A percentile compares a stretch with the other conserved stretches of the same genome.
Conservation (phyloP, 805 yeast species). For the Kodamaea restingae region DNA sequence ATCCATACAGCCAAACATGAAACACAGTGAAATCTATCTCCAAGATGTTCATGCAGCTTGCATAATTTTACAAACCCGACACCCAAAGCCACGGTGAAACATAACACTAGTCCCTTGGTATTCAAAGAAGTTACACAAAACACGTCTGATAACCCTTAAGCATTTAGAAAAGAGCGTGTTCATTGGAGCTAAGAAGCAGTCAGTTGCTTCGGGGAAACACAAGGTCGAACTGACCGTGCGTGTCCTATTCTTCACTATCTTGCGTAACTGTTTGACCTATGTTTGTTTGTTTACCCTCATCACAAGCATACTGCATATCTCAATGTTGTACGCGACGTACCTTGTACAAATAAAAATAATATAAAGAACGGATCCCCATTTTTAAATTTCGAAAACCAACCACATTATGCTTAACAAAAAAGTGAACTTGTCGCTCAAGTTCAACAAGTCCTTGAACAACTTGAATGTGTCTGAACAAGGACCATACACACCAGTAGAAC, state of each 20-base stretch:
- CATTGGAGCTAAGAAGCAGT: no score
- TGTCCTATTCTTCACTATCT: no score
- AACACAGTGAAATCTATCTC: no score
- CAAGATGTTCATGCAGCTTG: no score
- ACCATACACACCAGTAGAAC: slow-evolving; percentile 45
- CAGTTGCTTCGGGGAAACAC: no score
- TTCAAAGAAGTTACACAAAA: not conserved
- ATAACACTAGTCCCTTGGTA: no score
- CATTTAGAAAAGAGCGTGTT: no score
- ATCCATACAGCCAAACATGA: no score
- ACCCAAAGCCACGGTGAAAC: no score
- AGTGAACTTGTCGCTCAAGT: slow-evolving; percentile 29
- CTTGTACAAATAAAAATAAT: slow-evolving; percentile 2
- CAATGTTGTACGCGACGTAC: slow-evolving; percentile 3
- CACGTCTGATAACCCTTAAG: not conserved
- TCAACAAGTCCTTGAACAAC: slow-evolving; percentile 28
- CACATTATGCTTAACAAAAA: slow-evolving; percentile 16
- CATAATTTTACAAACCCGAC: no score
- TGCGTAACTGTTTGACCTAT: no score
- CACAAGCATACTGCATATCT: not conserved
- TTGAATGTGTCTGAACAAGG: slow-evolving; percentile 16
- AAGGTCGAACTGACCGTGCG: no score
- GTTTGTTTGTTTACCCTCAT: not conserved
- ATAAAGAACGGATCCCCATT: slow-evolving; percentile 1
- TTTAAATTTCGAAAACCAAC: not conserved